Percentiles rank a stretch among this genome's conserved stretches.
Conservation (phyloP, 192 early-diverging fungal genomes). For the Borealophlyctis nickersoniae region DNA sequence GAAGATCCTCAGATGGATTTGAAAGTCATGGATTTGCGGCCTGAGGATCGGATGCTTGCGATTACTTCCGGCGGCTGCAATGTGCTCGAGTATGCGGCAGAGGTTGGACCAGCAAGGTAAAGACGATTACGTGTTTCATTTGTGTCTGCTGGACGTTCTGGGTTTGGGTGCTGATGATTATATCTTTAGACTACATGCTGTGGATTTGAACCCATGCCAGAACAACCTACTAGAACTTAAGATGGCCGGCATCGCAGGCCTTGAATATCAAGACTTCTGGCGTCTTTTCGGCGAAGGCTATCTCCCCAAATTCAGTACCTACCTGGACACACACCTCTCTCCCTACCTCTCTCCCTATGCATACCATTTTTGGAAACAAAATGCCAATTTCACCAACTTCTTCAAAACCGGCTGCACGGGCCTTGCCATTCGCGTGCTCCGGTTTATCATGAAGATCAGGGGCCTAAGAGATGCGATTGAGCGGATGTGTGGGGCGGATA, state of each 20-base stretch:
- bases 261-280: constrained; percentile 71
- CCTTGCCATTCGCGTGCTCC: constrained; percentile 66
- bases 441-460: constrained; percentile 55
- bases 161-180: background rate
- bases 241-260: constrained; percentile 59
- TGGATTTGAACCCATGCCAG: constrained; percentile 91
- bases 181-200: constrained; percentile 64
- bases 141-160: background rate
- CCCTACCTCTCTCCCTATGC: constrained; percentile 67
- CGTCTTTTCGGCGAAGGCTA: constrained; percentile 73
- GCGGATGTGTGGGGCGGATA: constrained; percentile 48
- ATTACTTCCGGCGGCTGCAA: constrained; percentile 85
- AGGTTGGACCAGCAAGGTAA: constrained; percentile 56
- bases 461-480: constrained; percentile 55
- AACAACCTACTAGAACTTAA: constrained; percentile 88
- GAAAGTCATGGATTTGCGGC: constrained; percentile 60
- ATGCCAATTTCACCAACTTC: constrained; percentile 59
- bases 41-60: constrained; percentile 69
- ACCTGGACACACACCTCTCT: constrained; percentile 67
- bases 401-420: constrained; percentile 85
- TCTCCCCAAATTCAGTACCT: constrained; percentile 54
- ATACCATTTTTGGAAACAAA: constrained; percentile 77
- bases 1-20: constrained; percentile 78
- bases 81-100: constrained; percentile 71
- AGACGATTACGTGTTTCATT: background rate